Conservation (phyloP, 805 yeast genomes). For the Hemisphaericaspora nanyangensis region DNA sequence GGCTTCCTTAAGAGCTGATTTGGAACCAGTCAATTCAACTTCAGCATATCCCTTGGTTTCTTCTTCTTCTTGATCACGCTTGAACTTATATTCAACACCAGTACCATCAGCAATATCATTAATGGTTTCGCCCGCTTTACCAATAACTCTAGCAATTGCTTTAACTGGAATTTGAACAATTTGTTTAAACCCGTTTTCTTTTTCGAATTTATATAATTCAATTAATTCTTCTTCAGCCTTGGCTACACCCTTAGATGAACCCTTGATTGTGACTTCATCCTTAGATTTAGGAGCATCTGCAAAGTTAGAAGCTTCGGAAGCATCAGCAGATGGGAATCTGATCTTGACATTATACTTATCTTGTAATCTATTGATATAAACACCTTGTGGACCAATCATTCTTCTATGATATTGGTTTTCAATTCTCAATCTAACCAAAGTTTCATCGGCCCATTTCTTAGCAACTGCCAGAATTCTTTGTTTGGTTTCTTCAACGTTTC, state of each 20-base stretch:
- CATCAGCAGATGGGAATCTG: constrained; percentile 56
- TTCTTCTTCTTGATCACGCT: constrained; percentile 41
- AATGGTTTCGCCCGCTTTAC: constrained; percentile 81
- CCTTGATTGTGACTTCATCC: constrained; percentile 70
- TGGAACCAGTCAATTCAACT: constrained; percentile 74
- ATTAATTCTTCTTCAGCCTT: constrained; percentile 80
- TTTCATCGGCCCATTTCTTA: constrained; percentile 81
- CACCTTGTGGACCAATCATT: constrained; percentile 80
- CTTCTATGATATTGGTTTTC: constrained; percentile 78
- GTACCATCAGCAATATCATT: constrained; percentile 72
- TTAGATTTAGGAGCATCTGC: constrained; percentile 42
- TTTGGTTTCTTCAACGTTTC: constrained; percentile 72
- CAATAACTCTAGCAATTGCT: constrained; percentile 83
- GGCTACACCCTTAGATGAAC: constrained; percentile 86
- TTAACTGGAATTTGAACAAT: constrained; percentile 63
- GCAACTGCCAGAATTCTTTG: constrained; percentile 53
- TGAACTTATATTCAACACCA: constrained; percentile 53
- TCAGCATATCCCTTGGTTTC: constrained; percentile 50
- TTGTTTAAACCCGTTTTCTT: constrained; percentile 72
- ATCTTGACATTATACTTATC: constrained; percentile 82
- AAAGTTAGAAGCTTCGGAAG: constrained; percentile 9
- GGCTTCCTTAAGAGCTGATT: constrained; percentile 71
- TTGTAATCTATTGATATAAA: constrained; percentile 77
- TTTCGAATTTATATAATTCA: constrained; percentile 81
- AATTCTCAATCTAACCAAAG: constrained; percentile 56